Evolutionary conservation across 345 rosid genomes (phyloP).

Genomic region (Melaleuca quinquenervia): DNA sequence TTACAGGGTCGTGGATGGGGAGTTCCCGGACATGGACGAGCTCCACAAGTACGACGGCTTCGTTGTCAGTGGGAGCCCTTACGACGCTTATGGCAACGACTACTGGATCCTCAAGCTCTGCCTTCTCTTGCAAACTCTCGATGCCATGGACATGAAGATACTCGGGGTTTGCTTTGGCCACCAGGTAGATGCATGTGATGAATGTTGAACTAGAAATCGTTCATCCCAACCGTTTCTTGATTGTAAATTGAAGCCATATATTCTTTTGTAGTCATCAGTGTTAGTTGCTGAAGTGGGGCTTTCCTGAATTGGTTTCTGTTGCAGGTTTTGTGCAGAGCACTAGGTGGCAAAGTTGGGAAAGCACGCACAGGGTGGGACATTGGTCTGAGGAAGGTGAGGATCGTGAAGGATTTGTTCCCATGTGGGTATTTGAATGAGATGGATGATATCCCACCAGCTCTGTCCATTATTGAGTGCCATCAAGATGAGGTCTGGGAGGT

Average conservation of each 20-base stretch:
- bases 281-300: not conserved
- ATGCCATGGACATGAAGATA: conserved; percentile 68
- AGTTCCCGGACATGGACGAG: conserved; percentile 58
- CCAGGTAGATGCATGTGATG: conserved; percentile 33
- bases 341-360: conserved; percentile 78
- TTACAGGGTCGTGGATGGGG: conserved; percentile 65
- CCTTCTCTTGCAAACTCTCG: conserved; percentile 45
- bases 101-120: conserved; percentile 72
- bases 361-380: conserved; percentile 68
- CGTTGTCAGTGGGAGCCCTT: conserved; percentile 77
- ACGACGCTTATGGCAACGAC: conserved; percentile 65
- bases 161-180: conserved; percentile 96
- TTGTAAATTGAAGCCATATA: not conserved
- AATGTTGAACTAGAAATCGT: not conserved
- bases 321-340: conserved; percentile 76
- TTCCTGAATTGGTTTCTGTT: not conserved
- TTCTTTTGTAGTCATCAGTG: too few relatives aligned
- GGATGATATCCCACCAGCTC: conserved; percentile 26
- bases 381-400: conserved; percentile 45
- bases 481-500: conserved; percentile 83
- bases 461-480: conserved; percentile 63
- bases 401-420: conserved; percentile 36
- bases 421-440: conserved; percentile 14
- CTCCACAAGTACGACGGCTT: conserved; percentile 65
- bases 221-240: not conserved